Evolutionary conservation across 139 green algal genomes (phyloP).

Genomic region (Edaphochlamys debaryana): DNA sequence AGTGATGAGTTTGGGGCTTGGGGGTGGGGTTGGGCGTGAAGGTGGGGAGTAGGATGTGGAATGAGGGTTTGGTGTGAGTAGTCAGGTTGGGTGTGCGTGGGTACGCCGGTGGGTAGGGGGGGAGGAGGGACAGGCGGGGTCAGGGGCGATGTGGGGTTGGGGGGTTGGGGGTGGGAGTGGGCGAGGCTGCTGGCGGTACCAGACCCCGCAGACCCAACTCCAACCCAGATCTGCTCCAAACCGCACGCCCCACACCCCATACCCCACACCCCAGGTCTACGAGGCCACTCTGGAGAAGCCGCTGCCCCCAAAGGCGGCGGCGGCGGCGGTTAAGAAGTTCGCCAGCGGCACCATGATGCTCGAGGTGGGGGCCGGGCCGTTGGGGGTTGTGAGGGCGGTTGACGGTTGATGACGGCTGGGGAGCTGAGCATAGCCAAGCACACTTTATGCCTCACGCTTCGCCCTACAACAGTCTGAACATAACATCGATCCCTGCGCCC

Average conservation of each 20-base stretch:
- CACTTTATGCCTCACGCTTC: background rate
- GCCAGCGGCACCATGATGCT: constrained; percentile 56
- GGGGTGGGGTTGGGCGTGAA: no score
- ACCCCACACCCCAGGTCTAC: constrained; percentile 71
- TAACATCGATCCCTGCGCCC: background rate
- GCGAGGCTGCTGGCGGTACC: no score
- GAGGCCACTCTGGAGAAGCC: constrained; percentile 44
- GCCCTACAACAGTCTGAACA: background rate
- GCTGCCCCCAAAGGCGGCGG: constrained; percentile 47
- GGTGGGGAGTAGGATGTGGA: no score
- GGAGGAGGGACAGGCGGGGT: no score
- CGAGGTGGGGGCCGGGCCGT: background rate
- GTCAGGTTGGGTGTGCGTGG: no score
- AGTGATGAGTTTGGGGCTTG: background rate
- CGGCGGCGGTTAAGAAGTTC: constrained; percentile 43
- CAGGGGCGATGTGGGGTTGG: no score
- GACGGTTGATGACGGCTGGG: background rate
- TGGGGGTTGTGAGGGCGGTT: background rate
- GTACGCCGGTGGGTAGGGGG: no score
- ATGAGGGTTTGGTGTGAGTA: no score
- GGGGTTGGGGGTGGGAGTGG: no score
- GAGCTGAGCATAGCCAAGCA: background rate
- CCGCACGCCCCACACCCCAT: no score
- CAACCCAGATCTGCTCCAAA: no score
- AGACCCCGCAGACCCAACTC: no score